Evolutionary conservation across 2,329 filamentous ascomycete species (phyloP), one percentile per base, ranked within the genome.

Genomic region (Periconia digitata): DNA sequence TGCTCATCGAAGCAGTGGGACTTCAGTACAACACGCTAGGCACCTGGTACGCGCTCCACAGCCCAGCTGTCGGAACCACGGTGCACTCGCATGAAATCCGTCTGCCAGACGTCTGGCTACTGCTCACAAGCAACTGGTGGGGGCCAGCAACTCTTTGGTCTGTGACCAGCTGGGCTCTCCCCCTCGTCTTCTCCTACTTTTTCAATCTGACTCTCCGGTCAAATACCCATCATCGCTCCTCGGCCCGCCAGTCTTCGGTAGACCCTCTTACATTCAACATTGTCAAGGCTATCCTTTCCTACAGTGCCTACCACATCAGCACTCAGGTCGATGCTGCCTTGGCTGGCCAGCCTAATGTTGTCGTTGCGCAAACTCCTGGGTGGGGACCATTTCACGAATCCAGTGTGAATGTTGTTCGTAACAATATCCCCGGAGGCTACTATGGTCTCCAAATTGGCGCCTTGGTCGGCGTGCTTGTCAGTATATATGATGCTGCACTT

Each of bases 241-340:
- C 65, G 3, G 70, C 69, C 44, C 63, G 69, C 17, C 80, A 83
- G 55, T 85, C 86, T 55, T 75, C 79, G 6, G 84, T 92, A 55
- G 94, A 99, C 69, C 92, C 92, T 3, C 76, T 97, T 66, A 88
- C 86, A 18, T 99, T 95, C 75, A 95, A 92, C 75, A 85, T 97
- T 48, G 84, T 84, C 60, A 96, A 96, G 77, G 92, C 87, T 0
- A 69, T 97, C 46, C 72, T 92, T 50, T 85, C 89, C 7, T 96
- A 88, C 70, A 80, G 92, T 27, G 85, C 96, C 16, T 96, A 92
- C 67, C 83, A 80, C 8, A 44, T 62, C 22, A 56, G 60, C 22
- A 50, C 49, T 8, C 48, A 49, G 2, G 46, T 51, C 16, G 50
- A 57, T 21, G 43, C 55, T 4, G 42, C 44, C n/a, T 16, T 61